Percentiles rank a stretch among this genome's conserved stretches.
These are phyloP conservation scores for Nicotiana tomentosiformis DNA, from an alignment of 257 asterid genomes.

Conservation along the genomic window DNA sequence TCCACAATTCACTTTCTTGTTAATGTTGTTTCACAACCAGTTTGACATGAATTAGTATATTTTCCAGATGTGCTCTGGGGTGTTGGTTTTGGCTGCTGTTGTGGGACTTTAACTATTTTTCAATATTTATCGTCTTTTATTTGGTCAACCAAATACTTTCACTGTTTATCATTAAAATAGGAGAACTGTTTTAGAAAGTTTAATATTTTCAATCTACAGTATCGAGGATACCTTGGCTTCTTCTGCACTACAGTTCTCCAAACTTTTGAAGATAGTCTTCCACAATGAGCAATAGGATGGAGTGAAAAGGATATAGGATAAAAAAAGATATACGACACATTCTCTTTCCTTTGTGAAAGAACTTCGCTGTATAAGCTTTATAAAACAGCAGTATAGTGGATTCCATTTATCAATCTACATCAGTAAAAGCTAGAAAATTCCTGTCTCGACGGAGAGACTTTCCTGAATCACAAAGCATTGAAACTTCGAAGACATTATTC, in stretches of 20 bases:
- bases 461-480: slow-evolving; percentile 1
- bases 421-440: background rate
- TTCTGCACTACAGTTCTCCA: background rate
- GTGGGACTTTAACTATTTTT: background rate
- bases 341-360: background rate
- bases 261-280: background rate
- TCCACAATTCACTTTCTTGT: background rate
- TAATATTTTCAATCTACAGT: background rate
- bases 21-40: background rate
- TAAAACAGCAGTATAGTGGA: background rate
- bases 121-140: background rate
- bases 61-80: background rate
- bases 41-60: background rate
- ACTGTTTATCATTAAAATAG: background rate
- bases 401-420: background rate
- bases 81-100: background rate
- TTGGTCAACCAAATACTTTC: background rate
- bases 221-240: background rate
- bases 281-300: background rate
- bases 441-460: background rate
- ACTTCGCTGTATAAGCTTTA: background rate
- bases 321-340: background rate
- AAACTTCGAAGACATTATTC: background rate
- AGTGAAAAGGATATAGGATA: background rate
- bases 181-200: background rate